Evolutionary conservation across 2,329 filamentous ascomycete species (phyloP), one percentile per base, ranked within the genome.

Genomic region (Penicillium sp.): DNA sequence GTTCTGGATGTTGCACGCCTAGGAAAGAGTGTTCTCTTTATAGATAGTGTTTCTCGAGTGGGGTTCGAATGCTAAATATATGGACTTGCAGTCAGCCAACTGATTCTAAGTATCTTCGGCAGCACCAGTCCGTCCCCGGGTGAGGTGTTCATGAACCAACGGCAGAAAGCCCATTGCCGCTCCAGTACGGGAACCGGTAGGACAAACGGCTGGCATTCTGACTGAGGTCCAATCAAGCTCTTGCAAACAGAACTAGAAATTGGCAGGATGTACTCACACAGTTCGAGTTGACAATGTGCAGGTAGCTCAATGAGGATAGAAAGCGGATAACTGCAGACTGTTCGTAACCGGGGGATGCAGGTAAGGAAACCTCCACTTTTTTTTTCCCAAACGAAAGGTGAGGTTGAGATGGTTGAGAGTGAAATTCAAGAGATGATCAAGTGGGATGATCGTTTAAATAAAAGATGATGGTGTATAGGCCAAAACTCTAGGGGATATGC

Each of bases 291-390:
- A 42, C 37, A 40, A 42, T 55, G 44, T 33, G 47, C 48, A 48
- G 49, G 53, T 50, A 41, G 50, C 45, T 59, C 47, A 57, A 51
- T 40, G 31, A 42, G 28, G 35, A 58, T 61, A 43, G 19, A 33
- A 54, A 45, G 16, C 36, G 57, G 61, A 57, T 59, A 46, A 58
- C 55, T 58, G 62, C 60, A 65, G 61, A 56, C 52, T 58, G 58
- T 49, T 59, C 41, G 55, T 50, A 61, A 54, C 61, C 60, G 35
- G 22, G 22, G 22, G 55, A 56, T 63, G 60, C 61, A 63, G 60
- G 61, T 58, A 41, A 43, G 53, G 50, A 44, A 53, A 49, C 46
- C 50, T 53, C 56, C 48, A 42, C 51, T 47, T 33, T 26, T 45
- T 25, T 5, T 33, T 8, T 45, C 22, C 30, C 28, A 51, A 53